These are phyloP conservation scores for Fusarium newnesense DNA, from an alignment of 2,329 filamentous ascomycete genomes.

Conservation along the genomic window DNA sequence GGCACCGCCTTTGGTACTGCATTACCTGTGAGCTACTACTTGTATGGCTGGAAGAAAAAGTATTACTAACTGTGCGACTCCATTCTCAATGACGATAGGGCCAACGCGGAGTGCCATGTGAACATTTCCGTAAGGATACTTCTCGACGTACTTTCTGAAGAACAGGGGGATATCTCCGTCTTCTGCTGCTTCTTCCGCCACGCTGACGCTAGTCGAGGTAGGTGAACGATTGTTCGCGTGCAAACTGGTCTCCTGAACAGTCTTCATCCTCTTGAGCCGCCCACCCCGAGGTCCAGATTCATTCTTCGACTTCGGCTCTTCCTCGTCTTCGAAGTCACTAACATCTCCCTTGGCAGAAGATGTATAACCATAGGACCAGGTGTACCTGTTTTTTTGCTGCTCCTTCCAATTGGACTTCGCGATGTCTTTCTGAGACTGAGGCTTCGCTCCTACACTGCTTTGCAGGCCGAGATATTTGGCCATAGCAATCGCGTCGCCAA, in stretches of 20 bases:
- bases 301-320: neutral
- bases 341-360: neutral
- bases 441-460: slow-evolving; percentile 26
- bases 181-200: slow-evolving; percentile 26
- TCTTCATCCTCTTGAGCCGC: slow-evolving; percentile 20
- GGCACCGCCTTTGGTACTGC: slow-evolving; percentile 42
- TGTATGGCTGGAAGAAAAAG: neutral
- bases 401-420: neutral
- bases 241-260: slow-evolving; percentile 8
- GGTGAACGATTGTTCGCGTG: slow-evolving; percentile 15
- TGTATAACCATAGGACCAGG: neutral
- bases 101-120: slow-evolving; percentile 55
- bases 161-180: slow-evolving; percentile 46
- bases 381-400: neutral
- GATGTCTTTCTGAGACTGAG: neutral
- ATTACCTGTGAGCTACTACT: neutral
- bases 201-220: slow-evolving; percentile 20
- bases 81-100: slow-evolving; percentile 54
- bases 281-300: neutral
- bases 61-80: slow-evolving; percentile 49
- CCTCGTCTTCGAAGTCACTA: slow-evolving; percentile 18
- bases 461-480: slow-evolving; percentile 33
- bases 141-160: slow-evolving; percentile 44
- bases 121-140: slow-evolving; percentile 52
- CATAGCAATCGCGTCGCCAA: slow-evolving; percentile 20